Evolutionary conservation across 1,284 basidiomycete species (phyloP), one percentile per base, ranked within the genome.

Genomic region (Austroboletus niveus): DNA sequence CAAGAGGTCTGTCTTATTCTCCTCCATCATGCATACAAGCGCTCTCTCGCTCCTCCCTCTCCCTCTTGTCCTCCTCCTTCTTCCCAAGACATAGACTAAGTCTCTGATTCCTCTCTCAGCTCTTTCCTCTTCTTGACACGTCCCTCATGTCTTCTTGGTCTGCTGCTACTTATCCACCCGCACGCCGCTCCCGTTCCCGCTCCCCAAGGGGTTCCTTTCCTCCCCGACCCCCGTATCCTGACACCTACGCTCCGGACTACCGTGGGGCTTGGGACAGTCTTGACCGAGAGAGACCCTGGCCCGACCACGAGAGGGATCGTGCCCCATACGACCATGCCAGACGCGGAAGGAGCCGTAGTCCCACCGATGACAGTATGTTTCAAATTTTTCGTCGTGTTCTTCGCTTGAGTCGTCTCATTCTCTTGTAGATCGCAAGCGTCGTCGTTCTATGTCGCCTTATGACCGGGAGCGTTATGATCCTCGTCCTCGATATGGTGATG

Each of bases 361-460:
- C 88, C 32, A 61, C 69, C 3, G 88, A 87, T 53, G 88, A 90
- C 63, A 72, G 88, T 89, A 61, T 42, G 78, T 73, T 7, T 29
- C 35, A n/a, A 35, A 15, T 46, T 22, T 27, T 44, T 39, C 5
- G 20, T 7, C n/a, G 20, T 22, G 10, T 12, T 43, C 48, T 42
- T 17, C 9, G 10, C 6, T 14, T 15, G 15, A 22, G 20, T 38
- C 39, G 22, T 32, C 48, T 63, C 42, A 68, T 53, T n/a, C 45
- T 57, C 51, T 57, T 60, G 76, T 69, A 68, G 80, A 76, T 56
- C 81, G 92, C 53, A 94, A 94, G 71, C 84, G 92, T 51, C 85
- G 89, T 55, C 80, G 92, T 51, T 94, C 92, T 17, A 71, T 81
- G 56, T 94, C 92, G n/a, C 92, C 92, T n/a, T 87, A 84, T 58